Conservation (phyloP, 176 grass and related monocot species). For the Alloteropsis semialata region DNA sequence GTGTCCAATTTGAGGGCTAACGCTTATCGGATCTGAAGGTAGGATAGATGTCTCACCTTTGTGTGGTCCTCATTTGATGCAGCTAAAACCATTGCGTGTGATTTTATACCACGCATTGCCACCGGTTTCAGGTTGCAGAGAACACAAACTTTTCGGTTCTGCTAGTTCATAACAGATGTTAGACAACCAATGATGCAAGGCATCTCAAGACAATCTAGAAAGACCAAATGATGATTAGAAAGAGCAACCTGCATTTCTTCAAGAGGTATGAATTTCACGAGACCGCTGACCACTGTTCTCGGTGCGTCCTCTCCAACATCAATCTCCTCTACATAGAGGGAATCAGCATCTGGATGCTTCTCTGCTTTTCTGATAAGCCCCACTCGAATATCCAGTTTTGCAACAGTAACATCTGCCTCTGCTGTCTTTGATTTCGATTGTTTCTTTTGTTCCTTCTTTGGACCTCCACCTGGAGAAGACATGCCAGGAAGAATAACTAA, state of each 20-base stretch:
- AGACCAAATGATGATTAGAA: background rate
- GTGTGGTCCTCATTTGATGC: conserved; percentile 86
- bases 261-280: conserved; percentile 85
- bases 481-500: background rate
- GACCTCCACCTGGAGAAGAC: conserved; percentile 40
- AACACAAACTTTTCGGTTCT: conserved; percentile 79
- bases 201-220: background rate
- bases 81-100: conserved; percentile 96
- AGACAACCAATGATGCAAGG: conserved; percentile 7
- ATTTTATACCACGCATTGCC: conserved; percentile 89
- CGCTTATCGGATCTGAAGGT: background rate
- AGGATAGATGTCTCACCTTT: conserved; percentile 43
- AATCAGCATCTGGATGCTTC: conserved; percentile 94
- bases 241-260: conserved; percentile 85
- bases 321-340: conserved; percentile 95
- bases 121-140: conserved; percentile 94
- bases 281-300: conserved; percentile 93
- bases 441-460: conserved; percentile 70
- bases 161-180: conserved; percentile 15
- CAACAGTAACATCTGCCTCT: conserved; percentile 56
- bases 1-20: background rate
- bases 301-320: conserved; percentile 85
- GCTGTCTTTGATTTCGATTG: conserved; percentile 67
- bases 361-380: conserved; percentile 81
- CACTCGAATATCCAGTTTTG: conserved; percentile 86